phyloP scores from a whole-genome alignment of 371 early-diverging fungal genomes.

The Syncephalis plumigaleata region DNA sequence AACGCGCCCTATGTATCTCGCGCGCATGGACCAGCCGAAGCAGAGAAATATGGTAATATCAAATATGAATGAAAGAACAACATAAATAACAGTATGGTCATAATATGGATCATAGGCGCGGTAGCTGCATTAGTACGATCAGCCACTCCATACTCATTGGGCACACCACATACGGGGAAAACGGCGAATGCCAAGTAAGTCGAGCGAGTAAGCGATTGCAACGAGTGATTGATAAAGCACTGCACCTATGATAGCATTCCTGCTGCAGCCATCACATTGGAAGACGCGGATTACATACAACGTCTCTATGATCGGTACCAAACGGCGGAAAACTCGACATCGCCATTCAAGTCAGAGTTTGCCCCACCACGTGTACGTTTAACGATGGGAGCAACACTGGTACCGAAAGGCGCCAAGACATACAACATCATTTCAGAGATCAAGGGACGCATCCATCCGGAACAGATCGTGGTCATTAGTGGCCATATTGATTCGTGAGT shows the following conservation, averaged over 20 bases:
- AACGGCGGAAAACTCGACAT: constrained; percentile 1
- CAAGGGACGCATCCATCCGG: constrained; percentile 22
- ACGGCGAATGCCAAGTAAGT: constrained; percentile 9
- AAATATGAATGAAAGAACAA: not conserved
- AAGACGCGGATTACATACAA: constrained; percentile 27
- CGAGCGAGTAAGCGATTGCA: not conserved
- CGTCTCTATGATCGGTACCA: constrained; percentile 17
- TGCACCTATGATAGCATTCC: constrained; percentile 14
- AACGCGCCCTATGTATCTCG: constrained; percentile 10
- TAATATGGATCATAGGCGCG: constrained; percentile 11
- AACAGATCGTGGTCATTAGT: constrained; percentile 28
- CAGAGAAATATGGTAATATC: constrained; percentile 19
- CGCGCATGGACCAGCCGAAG: constrained; percentile 23
- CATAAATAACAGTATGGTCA: not conserved
- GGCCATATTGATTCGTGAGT: constrained; percentile 29
- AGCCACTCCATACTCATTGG: constrained; percentile 19
- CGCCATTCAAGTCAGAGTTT: constrained; percentile 8
- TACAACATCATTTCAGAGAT: constrained; percentile 29
- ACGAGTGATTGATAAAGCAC: not conserved
- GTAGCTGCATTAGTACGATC: constrained; percentile 28
- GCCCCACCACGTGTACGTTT: constrained; percentile 19
- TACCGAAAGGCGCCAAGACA: constrained; percentile 12
- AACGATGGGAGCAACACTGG: constrained; percentile 18
- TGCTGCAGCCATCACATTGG: constrained; percentile 25
- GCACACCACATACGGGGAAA: constrained; percentile 24